Conservation (phyloP, 2,329 filamentous ascomycete species). For the Sclerotinia borealis region DNA sequence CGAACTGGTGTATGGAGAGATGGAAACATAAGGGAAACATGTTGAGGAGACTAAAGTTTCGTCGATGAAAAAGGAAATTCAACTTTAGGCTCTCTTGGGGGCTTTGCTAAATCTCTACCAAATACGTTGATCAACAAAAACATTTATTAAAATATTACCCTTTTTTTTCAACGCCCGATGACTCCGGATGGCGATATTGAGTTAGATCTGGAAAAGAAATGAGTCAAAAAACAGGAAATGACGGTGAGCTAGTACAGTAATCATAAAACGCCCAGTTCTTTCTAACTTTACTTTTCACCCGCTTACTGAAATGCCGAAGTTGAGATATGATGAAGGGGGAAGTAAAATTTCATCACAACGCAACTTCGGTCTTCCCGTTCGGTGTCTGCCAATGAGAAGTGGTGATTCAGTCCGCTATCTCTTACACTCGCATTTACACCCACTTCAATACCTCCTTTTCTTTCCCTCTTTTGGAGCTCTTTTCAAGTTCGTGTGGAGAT, state of each 20-base stretch:
- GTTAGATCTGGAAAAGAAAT: neutral
- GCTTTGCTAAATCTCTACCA: too few species aligned
- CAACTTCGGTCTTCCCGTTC: conserved; percentile 5
- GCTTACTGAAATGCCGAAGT: neutral
- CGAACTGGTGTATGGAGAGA: neutral
- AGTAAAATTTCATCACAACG: neutral
- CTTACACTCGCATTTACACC: neutral
- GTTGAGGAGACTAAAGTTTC: neutral
- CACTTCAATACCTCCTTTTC: conserved; percentile 3
- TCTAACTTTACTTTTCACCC: too few species aligned
- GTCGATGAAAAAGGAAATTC: neutral
- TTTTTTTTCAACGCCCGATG: neutral
- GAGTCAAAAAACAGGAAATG: neutral
- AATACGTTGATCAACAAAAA: too few species aligned
- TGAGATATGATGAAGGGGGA: neutral
- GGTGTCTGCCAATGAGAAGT: neutral
- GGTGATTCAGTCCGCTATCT: neutral
- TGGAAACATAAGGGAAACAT: neutral
- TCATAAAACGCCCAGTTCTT: neutral
- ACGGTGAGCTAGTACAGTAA: conserved; percentile 2
- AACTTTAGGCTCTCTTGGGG: too few species aligned
- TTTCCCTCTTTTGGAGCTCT: neutral
- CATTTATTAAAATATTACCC: too few species aligned
- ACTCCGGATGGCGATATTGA: neutral
- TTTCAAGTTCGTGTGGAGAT: conserved; percentile 7